Evolutionary conservation across 75 land plant species (phyloP), one percentile per base, ranked within the genome.

Genomic region (Selaginella tamariscina): DNA sequence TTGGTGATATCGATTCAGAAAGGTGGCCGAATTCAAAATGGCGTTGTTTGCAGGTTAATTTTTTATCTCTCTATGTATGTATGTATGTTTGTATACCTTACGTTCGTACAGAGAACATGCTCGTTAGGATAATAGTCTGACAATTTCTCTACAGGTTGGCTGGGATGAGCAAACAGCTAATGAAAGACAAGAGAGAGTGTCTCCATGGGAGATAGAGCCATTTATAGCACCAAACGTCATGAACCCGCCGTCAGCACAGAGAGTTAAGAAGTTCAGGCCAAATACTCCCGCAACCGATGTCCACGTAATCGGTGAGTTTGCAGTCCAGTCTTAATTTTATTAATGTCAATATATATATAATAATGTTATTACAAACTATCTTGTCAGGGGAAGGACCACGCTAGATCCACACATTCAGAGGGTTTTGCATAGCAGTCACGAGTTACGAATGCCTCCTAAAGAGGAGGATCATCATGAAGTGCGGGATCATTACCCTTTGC

Each of bases 21-120:
- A 81, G 85, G 55, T 93, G 98, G 98, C 83, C 88, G 70, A 89
- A 85, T 33, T 93, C 98, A 72, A 87, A 85, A 56, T 93, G 98
- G 97, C 83, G 87, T 55, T 89, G 80, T 39, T 70, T 92, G 2
- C 55, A 79, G 84, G 97, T 88, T 26, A 55, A 54, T 24, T 20
- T 18, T 29, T 5, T 29, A 20, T 29, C 8, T 13, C 26, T 24
- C 1, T 32, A 24, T 66, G 68, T 2, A 18, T 22, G 0, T 1
- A n/a, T n/a, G n/a, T 39, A 39, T 39, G 49, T 15, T 39, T 39
- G 49, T 5, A 39, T 39, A n/a, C n/a, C n/a, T 1, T 13, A 62
- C 31, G 33, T 15, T 13, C 2, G 0, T 27, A 5, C 8, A 15
- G n/a, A n/a, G n/a, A n/a, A n/a, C n/a, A n/a, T n/a, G n/a, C n/a